phyloP scores from a whole-genome alignment of 495 filamentous ascomycete genomes.

The Penicillium simplicissimum region DNA sequence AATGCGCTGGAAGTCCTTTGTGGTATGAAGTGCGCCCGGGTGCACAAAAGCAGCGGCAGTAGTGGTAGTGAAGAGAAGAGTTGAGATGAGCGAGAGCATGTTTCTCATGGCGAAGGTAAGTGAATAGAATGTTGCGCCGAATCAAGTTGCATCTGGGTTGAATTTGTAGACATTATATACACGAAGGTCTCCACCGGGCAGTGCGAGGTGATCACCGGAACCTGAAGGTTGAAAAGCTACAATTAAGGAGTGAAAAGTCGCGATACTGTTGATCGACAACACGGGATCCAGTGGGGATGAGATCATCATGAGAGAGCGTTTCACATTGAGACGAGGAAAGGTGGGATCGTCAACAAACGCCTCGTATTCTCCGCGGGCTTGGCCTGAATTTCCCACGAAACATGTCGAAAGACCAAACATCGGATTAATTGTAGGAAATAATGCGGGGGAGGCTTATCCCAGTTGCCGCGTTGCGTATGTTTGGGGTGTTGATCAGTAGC shows the following conservation, averaged over 20 bases:
- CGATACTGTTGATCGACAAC: background rate
- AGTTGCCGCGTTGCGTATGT: background rate
- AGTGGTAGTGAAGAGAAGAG: background rate
- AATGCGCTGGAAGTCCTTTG: constrained; percentile 38
- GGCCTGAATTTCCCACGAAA: background rate
- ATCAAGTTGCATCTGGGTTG: background rate
- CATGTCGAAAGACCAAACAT: background rate
- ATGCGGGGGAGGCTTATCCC: background rate
- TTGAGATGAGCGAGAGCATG: background rate
- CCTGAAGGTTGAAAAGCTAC: background rate
- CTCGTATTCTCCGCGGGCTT: background rate
- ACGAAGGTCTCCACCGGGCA: background rate
- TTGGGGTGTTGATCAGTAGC: background rate
- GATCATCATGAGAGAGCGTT: background rate
- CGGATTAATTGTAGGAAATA: background rate
- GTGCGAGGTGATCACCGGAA: background rate
- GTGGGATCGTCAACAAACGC: background rate
- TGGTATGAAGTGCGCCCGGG: constrained; percentile 43
- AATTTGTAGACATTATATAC: background rate
- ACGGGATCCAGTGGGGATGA: background rate
- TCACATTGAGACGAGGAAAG: background rate
- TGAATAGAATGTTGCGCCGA: background rate
- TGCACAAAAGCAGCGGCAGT: constrained; percentile 25
- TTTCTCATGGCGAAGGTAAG: background rate
- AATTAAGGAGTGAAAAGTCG: background rate